Conservation (phyloP, 228 moss, liverwort and hornwort genomes). For the Sphagnum fallax region DNA sequence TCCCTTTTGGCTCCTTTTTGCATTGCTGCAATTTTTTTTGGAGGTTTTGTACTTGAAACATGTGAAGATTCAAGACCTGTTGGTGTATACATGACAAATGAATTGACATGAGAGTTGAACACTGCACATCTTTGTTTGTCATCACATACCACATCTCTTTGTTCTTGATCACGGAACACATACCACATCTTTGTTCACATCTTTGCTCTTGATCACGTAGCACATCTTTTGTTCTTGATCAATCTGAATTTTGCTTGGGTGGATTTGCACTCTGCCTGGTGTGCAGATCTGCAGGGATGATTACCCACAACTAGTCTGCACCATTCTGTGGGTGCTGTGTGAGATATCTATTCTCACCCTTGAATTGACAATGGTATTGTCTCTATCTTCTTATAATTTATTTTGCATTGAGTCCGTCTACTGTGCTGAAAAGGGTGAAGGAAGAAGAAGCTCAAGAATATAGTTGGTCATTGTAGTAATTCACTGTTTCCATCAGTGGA, state of each 20-base stretch:
- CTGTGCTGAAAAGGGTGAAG: not conserved
- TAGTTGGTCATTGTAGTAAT: no score
- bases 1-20: not conserved
- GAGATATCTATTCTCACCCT: constrained; percentile 72
- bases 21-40: not conserved
- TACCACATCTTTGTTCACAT: no score
- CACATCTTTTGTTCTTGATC: no score
- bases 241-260: no score
- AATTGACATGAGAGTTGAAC: no score
- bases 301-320: constrained; percentile 56
- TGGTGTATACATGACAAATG: no score
- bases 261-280: no score
- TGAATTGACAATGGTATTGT: constrained; percentile 70
- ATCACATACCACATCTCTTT: not conserved
- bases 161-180: not conserved
- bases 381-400: not conserved
- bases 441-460: no score
- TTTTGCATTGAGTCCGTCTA: not conserved
- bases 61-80: no score
- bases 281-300: constrained; percentile 82
- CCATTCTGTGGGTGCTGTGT: constrained; percentile 62
- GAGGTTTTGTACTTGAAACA: not conserved
- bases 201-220: no score
- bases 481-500: no score
- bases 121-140: not conserved